Base-by-base conservation (phyloP, 108 stramenopile species). In the Craspedostauros australis region DNA sequence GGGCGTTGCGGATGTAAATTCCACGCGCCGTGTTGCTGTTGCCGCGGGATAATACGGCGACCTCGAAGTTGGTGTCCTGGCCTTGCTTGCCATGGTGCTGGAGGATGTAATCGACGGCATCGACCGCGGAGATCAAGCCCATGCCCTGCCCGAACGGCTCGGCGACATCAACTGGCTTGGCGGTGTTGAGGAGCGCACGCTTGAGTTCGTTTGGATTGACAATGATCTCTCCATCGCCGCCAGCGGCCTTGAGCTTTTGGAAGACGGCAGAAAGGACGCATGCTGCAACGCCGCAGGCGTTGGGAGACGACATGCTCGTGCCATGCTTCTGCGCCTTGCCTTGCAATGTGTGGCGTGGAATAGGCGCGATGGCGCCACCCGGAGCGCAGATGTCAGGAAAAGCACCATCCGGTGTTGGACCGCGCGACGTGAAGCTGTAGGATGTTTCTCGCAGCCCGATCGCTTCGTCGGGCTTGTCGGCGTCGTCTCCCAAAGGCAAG, bases 331-430 rank as follows among this genome's bases (percentile, higher is more conserved):
- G 86, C 49, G 67, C 68, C 22, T 60, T 73, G 49, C 75, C 77
- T 57, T 90, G 84, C 25, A 95, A 57, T 7, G 76, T 73, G 79
- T 83, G 88, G 49, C 73, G 74, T 6, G 94, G 89, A 2, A 97
- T 84, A 6, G 80, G 71, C 15, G 93, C 58, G 42, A 95, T 86
- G 25, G 96, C 96, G 30, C 89, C 94, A 1, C 96, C 96, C 0
- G 96, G 96, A 4, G 93, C 96, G 43, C 66, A 70, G 20, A 96
- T 47, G 50, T 73, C 88, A 15, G 90, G 88, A 29, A 46, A 49
- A 38, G 12, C 41, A 3, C 96, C 96, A 70, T 97, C 91, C 0
- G 61, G 36, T 16, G 83, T 70, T 4, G 96, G 96, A 14, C 96
- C 96, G 11, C 79, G 80, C 39, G 77, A 80, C 5, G 77, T 79